A percentile compares a stretch with the other conserved stretches of the same genome.
phyloP scores from a whole-genome alignment of 2,329 filamentous ascomycete genomes.

The Colletotrichum sansevieriae region DNA sequence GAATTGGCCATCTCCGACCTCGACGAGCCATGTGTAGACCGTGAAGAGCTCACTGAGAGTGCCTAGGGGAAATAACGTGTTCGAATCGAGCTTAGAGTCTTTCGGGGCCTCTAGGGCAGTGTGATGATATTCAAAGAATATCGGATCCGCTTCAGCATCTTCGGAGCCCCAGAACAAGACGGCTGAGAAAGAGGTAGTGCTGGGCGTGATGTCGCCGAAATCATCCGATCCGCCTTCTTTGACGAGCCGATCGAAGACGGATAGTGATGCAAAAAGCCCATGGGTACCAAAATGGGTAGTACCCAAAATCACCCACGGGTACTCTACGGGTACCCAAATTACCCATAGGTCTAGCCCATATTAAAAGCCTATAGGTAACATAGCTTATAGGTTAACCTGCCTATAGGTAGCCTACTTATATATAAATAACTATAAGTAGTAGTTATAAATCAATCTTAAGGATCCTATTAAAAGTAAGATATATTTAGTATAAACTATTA shows the following conservation, averaged over 20 bases:
- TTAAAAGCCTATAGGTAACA: too few relatives aligned
- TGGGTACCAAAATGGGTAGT: too few relatives aligned
- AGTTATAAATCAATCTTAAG: too few relatives aligned
- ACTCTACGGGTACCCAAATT: too few relatives aligned
- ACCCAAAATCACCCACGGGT: too few relatives aligned
- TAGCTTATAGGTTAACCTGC: too few relatives aligned
- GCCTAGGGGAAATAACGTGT: conserved; percentile 48
- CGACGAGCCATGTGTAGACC: conserved; percentile 50
- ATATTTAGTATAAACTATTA: too few relatives aligned
- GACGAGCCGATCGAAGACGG: conserved; percentile 43
- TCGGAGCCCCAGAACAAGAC: conserved; percentile 44
- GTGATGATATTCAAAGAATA: conserved; percentile 46
- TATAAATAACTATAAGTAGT: too few relatives aligned
- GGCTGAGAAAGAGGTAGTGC: conserved; percentile 48
- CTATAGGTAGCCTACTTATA: too few relatives aligned
- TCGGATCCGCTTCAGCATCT: conserved; percentile 18
- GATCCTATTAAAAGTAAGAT: too few relatives aligned
- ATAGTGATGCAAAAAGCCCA: too few relatives aligned
- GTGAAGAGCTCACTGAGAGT: conserved; percentile 51
- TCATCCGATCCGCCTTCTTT: conserved; percentile 41
- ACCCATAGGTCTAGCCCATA: too few relatives aligned
- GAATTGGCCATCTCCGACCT: conserved; percentile 47
- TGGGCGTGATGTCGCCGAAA: conserved; percentile 45
- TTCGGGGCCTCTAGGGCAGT: conserved; percentile 37
- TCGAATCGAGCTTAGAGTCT: conserved; percentile 38